Conservation (phyloP, 345 rosid genomes). For the Garcia nutans region DNA sequence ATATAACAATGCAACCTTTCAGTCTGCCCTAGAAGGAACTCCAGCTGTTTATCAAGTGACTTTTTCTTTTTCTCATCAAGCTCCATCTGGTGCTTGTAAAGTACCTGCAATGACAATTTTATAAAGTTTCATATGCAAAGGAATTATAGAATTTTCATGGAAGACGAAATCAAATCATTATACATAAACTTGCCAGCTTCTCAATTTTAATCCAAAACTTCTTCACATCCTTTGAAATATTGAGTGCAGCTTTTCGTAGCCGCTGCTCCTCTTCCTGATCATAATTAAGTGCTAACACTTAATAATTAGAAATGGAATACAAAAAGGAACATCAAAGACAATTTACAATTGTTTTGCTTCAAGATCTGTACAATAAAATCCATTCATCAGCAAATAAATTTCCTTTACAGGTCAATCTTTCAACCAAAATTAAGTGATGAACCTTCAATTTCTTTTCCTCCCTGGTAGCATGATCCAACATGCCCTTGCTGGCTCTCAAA, state of each 20-base stretch:
- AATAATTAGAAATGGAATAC: conserved; percentile 13
- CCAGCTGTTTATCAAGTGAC: conserved; percentile 93
- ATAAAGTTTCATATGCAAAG: conserved; percentile 20
- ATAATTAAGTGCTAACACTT: conserved; percentile 14
- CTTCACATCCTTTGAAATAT: conserved; percentile 91
- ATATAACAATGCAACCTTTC: conserved; percentile 59
- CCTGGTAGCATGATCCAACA: conserved; percentile 85
- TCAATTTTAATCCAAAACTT: conserved; percentile 97
- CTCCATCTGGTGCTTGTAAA: conserved; percentile 95
- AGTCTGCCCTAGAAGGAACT: conserved; percentile 97
- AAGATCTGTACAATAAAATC: neutral
- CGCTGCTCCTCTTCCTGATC: conserved; percentile 93
- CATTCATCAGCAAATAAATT: neutral
- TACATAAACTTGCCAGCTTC: conserved; percentile 71
- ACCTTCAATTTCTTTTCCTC: conserved; percentile 99
- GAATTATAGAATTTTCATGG: conserved; percentile 10
- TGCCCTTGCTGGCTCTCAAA: conserved; percentile 92
- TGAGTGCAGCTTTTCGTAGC: conserved; percentile 79
- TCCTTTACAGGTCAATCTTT: neutral
- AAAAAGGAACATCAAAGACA: conserved; percentile 1
- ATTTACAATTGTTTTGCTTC: neutral
- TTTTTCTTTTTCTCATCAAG: conserved; percentile 95
- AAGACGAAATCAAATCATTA: conserved; percentile 19
- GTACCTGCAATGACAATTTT: conserved; percentile 54
- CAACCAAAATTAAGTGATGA: conserved; percentile 15